A percentile compares a stretch with the other conserved stretches of the same genome.
Conservation (phyloP, 2,329 filamentous ascomycete species). For the Colletotrichum nymphaeae region DNA sequence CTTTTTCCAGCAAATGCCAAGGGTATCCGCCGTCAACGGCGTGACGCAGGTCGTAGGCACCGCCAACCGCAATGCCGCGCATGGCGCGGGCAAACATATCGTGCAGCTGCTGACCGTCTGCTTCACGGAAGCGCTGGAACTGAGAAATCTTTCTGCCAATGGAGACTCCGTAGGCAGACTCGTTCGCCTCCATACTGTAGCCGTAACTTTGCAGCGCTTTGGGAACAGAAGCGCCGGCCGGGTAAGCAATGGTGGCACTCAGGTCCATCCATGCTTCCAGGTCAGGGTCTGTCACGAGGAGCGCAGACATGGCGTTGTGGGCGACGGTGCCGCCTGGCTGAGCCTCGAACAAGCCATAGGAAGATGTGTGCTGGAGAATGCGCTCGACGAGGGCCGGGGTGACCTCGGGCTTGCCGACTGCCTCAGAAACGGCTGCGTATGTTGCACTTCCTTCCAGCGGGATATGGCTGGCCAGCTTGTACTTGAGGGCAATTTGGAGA, state of each 20-base stretch:
- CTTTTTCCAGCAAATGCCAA: slow-evolving; percentile 4
- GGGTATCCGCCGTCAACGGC: slow-evolving; percentile 7
- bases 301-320: slow-evolving; percentile 3
- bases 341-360: slow-evolving; percentile 1
- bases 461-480: slow-evolving; percentile 3
- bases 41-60: slow-evolving; percentile 4
- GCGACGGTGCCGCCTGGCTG: background rate
- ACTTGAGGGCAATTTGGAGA: slow-evolving; percentile 4
- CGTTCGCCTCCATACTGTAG: slow-evolving; percentile 18
- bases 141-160: slow-evolving; percentile 12
- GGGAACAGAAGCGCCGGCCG: background rate
- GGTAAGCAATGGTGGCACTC: slow-evolving; percentile 2
- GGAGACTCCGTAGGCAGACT: slow-evolving; percentile 6
- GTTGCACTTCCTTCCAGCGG: background rate
- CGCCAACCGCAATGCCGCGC: slow-evolving; percentile 9
- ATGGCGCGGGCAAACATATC: slow-evolving; percentile 20
- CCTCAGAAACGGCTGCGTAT: background rate
- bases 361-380: background rate
- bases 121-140: slow-evolving; percentile 1
- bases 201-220: slow-evolving; percentile 1
- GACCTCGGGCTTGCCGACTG: background rate
- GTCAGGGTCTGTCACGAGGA: background rate
- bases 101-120: background rate
- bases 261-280: slow-evolving; percentile 20
- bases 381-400: slow-evolving; percentile 3